Evolutionary conservation across 1,284 basidiomycete genomes (phyloP).

Genomic region (Paramarasmius palmivorus): DNA sequence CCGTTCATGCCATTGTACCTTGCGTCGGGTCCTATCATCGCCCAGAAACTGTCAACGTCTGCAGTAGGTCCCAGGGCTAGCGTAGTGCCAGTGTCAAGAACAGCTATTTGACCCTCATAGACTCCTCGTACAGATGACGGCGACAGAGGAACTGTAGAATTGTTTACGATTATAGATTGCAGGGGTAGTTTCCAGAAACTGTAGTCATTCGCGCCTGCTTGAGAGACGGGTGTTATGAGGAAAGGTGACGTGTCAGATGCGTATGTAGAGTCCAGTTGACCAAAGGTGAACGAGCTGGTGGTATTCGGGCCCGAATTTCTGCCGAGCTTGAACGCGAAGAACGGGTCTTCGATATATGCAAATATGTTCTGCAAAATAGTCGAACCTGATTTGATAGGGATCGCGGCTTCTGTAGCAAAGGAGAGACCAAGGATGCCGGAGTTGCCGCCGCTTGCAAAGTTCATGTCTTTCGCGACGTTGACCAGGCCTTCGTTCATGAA

Average conservation of each 20-base stretch:
- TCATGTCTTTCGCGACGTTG: slow-evolving; percentile 43
- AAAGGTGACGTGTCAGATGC: slow-evolving; percentile 36
- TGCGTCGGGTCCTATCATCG: slow-evolving; percentile 39
- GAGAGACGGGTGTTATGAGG: slow-evolving; percentile 42
- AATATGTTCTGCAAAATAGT: slow-evolving; percentile 53
- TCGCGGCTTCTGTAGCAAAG: slow-evolving; percentile 50
- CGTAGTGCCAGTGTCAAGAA: slow-evolving; percentile 62
- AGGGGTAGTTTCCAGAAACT: slow-evolving; percentile 64
- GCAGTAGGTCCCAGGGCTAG: slow-evolving; percentile 52
- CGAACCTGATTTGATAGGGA: slow-evolving; percentile 41
- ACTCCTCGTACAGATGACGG: slow-evolving; percentile 46
- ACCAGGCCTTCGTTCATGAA: slow-evolving; percentile 39
- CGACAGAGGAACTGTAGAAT: slow-evolving; percentile 39
- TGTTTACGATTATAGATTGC: slow-evolving; percentile 45
- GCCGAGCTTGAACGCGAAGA: slow-evolving; percentile 54
- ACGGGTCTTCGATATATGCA: slow-evolving; percentile 36
- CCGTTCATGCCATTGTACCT: slow-evolving; percentile 37
- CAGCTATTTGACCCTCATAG: slow-evolving; percentile 40
- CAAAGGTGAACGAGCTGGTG: slow-evolving; percentile 50
- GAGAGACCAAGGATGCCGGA: slow-evolving; percentile 60
- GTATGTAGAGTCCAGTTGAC: slow-evolving; percentile 44
- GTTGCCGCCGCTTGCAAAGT: slow-evolving; percentile 46
- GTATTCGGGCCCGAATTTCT: slow-evolving; percentile 28
- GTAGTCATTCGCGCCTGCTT: slow-evolving; percentile 35
- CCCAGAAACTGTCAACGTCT: slow-evolving; percentile 55